A percentile compares a stretch with the other conserved stretches of the same genome.
Conservation (phyloP, 1,284 basidiomycete genomes). For the Microbotryomycetes sp. region DNA sequence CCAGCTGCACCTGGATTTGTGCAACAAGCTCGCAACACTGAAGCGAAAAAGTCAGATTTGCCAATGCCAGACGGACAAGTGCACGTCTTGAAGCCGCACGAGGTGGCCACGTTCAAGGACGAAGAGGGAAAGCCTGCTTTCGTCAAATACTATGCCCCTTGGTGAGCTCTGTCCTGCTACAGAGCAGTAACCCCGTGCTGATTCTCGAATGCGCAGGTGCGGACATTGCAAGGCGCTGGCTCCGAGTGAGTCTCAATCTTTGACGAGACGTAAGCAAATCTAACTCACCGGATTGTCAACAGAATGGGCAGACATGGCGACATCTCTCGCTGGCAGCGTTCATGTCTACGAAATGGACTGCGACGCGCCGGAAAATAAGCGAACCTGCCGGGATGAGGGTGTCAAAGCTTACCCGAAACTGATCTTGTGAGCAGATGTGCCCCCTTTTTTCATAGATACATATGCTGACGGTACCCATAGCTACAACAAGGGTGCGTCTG, state of each 20-base stretch:
- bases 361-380: conserved; percentile 52
- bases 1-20: background rate
- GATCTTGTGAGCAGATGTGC: conserved; percentile 57
- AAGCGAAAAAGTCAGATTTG: background rate
- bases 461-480: conserved; percentile 31
- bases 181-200: background rate
- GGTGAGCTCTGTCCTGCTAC: conserved; percentile 46
- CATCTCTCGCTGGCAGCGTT: conserved; percentile 57
- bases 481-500: conserved; percentile 46
- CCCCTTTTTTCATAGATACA: conserved; percentile 1
- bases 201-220: conserved; percentile 49
- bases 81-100: conserved; percentile 8
- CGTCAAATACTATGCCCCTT: conserved; percentile 86
- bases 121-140: conserved; percentile 56
- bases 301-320: conserved; percentile 64
- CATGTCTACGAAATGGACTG: conserved; percentile 80
- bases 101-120: conserved; percentile 12
- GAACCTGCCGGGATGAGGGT: conserved; percentile 57
- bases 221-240: conserved; percentile 51
- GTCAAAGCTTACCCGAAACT: conserved; percentile 75
- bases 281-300: background rate
- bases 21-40: background rate
- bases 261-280: no score
- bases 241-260: conserved; percentile 46
- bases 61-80: conserved; percentile 25